A percentile compares a stretch with the other conserved stretches of the same genome.
phyloP scores from a whole-genome alignment of 176 grass and related monocot genomes.

The Lolium perenne region DNA sequence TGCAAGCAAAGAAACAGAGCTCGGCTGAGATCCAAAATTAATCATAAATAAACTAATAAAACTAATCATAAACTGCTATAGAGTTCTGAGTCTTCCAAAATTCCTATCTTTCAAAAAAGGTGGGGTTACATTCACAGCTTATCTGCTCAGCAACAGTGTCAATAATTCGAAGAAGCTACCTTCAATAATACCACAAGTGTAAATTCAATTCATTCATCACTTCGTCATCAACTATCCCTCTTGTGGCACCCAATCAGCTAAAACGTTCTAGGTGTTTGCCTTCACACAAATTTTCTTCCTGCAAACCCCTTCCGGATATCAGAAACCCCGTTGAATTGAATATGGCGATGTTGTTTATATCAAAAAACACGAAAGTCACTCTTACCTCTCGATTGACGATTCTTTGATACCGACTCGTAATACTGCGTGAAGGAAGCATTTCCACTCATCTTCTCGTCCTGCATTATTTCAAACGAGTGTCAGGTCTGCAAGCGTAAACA shows the following conservation, averaged over 20 bases:
- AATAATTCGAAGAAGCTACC: background rate
- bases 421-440: constrained; percentile 61
- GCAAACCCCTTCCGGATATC: background rate
- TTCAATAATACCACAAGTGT: background rate
- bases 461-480: constrained; percentile 44
- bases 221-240: background rate
- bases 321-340: background rate
- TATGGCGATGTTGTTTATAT: background rate
- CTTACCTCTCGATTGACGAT: constrained; percentile 44
- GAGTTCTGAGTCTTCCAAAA: no score
- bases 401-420: constrained; percentile 60
- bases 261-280: background rate
- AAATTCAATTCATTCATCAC: background rate
- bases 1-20: no score
- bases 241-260: background rate
- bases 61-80: no score
- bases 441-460: constrained; percentile 57
- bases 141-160: background rate
- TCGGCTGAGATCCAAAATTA: no score
- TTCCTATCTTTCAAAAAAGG: background rate
- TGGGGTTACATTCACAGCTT: background rate
- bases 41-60: no score
- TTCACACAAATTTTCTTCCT: constrained; percentile 28
- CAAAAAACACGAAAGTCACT: background rate
- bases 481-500: background rate